Conservation (phyloP, 768 basidiomycete genomes). For the Naematelia encephala region DNA sequence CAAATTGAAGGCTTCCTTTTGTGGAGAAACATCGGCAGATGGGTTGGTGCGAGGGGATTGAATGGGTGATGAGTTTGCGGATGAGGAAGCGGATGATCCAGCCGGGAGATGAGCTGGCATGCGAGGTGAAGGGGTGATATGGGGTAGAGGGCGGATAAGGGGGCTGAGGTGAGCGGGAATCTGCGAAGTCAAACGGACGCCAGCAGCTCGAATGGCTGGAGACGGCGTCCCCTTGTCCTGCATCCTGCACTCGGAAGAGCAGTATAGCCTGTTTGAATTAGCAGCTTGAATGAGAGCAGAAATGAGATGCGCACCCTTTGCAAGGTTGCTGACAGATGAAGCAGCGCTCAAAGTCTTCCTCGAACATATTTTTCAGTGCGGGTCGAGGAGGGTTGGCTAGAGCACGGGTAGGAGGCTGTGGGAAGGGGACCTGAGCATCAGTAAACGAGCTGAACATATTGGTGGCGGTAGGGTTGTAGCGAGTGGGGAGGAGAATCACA, state of each 20-base stretch:
- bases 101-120: constrained; percentile 15
- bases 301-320: constrained; percentile 32
- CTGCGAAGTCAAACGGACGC: constrained; percentile 33
- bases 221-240: constrained; percentile 35
- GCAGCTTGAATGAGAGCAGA: not conserved
- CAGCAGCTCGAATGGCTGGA: constrained; percentile 12
- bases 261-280: constrained; percentile 36
- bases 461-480: not conserved
- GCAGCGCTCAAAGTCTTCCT: constrained; percentile 41
- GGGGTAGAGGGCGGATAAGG: constrained; percentile 22
- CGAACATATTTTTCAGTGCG: constrained; percentile 36
- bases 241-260: constrained; percentile 39
- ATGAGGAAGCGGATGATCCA: constrained; percentile 34
- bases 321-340: constrained; percentile 40
- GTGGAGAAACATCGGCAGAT: constrained; percentile 32
- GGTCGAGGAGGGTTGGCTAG: not conserved
- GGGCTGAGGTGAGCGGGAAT: constrained; percentile 32
- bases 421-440: not conserved
- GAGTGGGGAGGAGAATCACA: not conserved
- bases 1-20: constrained; percentile 43
- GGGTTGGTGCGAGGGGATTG: constrained; percentile 39
- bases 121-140: constrained; percentile 27
- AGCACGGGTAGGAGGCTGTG: not conserved
- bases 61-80: constrained; percentile 31
- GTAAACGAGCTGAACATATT: not conserved